phyloP scores from a whole-genome alignment of 306 rosid species.

The Elaeagnus macrophylla region DNA sequence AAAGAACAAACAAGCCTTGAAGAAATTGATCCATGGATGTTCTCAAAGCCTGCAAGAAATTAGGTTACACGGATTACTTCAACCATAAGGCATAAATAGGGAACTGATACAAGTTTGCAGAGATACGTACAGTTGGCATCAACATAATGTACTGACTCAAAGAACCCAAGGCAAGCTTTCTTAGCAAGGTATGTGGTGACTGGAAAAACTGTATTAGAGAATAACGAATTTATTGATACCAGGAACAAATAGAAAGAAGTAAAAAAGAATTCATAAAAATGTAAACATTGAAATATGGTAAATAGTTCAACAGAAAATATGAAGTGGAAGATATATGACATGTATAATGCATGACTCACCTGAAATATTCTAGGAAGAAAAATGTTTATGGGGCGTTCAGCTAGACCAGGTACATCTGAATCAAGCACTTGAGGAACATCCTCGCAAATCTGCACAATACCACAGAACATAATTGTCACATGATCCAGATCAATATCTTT shows the following conservation, averaged over 20 bases:
- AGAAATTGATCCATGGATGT: constrained; percentile 85
- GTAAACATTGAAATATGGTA: neutral
- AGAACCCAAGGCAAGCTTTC: constrained; percentile 90
- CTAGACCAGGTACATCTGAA: constrained; percentile 79
- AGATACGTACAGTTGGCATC: constrained; percentile 85
- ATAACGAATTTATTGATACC: neutral
- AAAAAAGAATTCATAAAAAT: neutral
- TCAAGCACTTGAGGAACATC: constrained; percentile 96
- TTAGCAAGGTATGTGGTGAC: constrained; percentile 74
- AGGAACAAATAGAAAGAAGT: neutral
- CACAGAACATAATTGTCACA: neutral
- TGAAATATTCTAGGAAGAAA: constrained; percentile 76
- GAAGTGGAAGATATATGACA: no score
- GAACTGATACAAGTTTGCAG: constrained; percentile 14
- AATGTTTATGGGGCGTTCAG: constrained; percentile 87
- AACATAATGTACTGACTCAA: constrained; percentile 88
- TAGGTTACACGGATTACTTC: constrained; percentile 10
- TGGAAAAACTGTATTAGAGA: constrained; percentile 61
- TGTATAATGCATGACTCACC: constrained; percentile 33
- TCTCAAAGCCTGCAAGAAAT: constrained; percentile 54
- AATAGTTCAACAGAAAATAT: neutral
- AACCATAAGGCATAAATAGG: constrained; percentile 3
- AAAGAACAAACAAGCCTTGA: constrained; percentile 85
- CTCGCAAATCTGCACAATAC: constrained; percentile 68
- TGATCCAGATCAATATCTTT: constrained; percentile 1